Percentiles rank a stretch among this genome's conserved stretches.
These are phyloP conservation scores for Vitis rupestris DNA, from an alignment of 164 flowering plant species.

Conservation along the genomic window DNA sequence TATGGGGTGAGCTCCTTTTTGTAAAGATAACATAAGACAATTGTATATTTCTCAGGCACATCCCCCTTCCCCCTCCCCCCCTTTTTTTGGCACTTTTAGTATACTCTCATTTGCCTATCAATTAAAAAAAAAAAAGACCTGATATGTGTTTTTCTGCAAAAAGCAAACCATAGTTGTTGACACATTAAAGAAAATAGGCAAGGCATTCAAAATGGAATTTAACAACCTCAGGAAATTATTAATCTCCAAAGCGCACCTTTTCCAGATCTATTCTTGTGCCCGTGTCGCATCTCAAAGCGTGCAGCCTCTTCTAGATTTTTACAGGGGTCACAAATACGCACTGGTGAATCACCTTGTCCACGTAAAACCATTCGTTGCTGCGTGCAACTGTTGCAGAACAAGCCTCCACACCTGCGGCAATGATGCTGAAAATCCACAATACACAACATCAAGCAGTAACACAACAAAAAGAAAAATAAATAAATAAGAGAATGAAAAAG, in stretches of 20 bases:
- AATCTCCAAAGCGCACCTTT: slow-evolving; percentile 40
- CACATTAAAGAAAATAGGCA: background rate
- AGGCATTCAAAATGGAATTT: background rate
- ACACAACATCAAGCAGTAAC: slow-evolving; percentile 1
- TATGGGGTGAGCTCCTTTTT: too few species aligned
- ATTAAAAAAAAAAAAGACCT: too few species aligned
- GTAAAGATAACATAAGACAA: too few species aligned
- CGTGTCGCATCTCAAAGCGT: slow-evolving; percentile 83
- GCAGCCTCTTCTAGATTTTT: slow-evolving; percentile 93
- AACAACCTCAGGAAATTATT: background rate
- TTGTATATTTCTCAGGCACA: too few species aligned
- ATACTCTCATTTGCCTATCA: too few species aligned
- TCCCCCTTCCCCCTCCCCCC: too few species aligned
- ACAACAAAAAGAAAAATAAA: background rate
- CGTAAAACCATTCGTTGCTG: slow-evolving; percentile 78
- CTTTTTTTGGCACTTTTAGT: too few species aligned
- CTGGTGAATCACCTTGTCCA: slow-evolving; percentile 97
- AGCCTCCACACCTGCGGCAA: slow-evolving; percentile 94
- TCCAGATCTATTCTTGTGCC: slow-evolving; percentile 55
- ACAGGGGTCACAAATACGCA: slow-evolving; percentile 94
- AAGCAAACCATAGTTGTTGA: too few species aligned
- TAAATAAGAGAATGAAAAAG: too few species aligned
- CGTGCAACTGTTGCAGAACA: slow-evolving; percentile 87
- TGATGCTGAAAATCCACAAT: slow-evolving; percentile 71
- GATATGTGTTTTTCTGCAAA: too few species aligned